Conservation (phyloP, 768 basidiomycete species). For the Termitomyces sp. region DNA sequence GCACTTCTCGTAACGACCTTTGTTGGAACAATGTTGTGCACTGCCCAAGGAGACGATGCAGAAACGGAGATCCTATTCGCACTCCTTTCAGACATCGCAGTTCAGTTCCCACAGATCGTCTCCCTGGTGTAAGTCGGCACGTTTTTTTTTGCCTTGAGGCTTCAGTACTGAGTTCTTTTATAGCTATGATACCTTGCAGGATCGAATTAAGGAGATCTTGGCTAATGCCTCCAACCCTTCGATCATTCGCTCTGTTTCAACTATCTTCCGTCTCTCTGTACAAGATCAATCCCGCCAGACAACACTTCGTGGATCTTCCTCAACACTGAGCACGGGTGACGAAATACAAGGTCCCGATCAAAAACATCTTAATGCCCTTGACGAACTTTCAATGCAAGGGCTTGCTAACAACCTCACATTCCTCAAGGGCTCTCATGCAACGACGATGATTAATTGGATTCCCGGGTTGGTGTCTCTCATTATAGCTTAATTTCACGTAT, state of each 20-base stretch:
- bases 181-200: slow-evolving; percentile 74
- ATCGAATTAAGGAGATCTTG: slow-evolving; percentile 68
- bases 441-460: slow-evolving; percentile 72
- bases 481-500: slow-evolving; percentile 19
- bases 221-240: slow-evolving; percentile 64
- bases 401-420: slow-evolving; percentile 71
- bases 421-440: slow-evolving; percentile 47
- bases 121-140: slow-evolving; percentile 57
- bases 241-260: slow-evolving; percentile 69
- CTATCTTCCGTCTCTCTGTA: slow-evolving; percentile 65
- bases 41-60: slow-evolving; percentile 71
- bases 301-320: slow-evolving; percentile 46
- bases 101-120: slow-evolving; percentile 64
- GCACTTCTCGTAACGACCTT: slow-evolving; percentile 76
- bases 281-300: slow-evolving; percentile 43
- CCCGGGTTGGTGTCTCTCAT: slow-evolving; percentile 38
- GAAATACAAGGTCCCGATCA: slow-evolving; percentile 49
- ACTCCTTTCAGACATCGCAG: slow-evolving; percentile 66
- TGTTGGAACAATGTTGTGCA: slow-evolving; percentile 65
- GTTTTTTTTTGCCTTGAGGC: slow-evolving; percentile 2
- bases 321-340: slow-evolving; percentile 60
- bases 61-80: slow-evolving; percentile 80
- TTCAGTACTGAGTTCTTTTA: slow-evolving; percentile 8
- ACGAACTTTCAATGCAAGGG: slow-evolving; percentile 70
- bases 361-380: slow-evolving; percentile 53